These are phyloP conservation scores for Phialophora macrospora DNA, from an alignment of 2,329 filamentous ascomycete species.

Conservation along the genomic window DNA sequence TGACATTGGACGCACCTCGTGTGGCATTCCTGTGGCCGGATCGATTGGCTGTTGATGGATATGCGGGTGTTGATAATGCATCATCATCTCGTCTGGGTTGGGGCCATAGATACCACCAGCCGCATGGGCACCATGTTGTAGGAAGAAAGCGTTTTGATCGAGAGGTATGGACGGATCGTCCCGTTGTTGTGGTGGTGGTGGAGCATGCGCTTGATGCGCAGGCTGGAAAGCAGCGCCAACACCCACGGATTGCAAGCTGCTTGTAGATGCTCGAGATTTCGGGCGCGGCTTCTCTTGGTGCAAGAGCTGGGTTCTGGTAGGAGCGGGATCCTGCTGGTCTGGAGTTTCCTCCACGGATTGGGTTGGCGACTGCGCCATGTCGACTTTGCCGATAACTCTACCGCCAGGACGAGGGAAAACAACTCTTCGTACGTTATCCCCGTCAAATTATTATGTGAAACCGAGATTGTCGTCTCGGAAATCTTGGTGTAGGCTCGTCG, in stretches of 20 bases:
- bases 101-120: slow-evolving; percentile 29
- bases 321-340: slow-evolving; percentile 23
- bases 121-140: slow-evolving; percentile 32
- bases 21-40: slow-evolving; percentile 25
- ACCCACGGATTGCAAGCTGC: slow-evolving; percentile 53
- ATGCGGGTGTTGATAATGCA: slow-evolving; percentile 35
- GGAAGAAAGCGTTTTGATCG: slow-evolving; percentile 33
- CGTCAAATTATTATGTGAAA: slow-evolving; percentile 23
- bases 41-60: slow-evolving; percentile 31
- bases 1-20: slow-evolving; percentile 37
- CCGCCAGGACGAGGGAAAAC: slow-evolving; percentile 31
- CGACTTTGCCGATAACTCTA: slow-evolving; percentile 29
- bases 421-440: slow-evolving; percentile 14
- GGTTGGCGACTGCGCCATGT: slow-evolving; percentile 34
- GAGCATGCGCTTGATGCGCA: slow-evolving; percentile 38
- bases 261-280: slow-evolving; percentile 53
- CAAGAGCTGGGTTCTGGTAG: slow-evolving; percentile 29
- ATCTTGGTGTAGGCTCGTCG: background rate
- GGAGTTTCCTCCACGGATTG: slow-evolving; percentile 31
- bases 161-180: slow-evolving; percentile 33
- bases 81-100: slow-evolving; percentile 35
- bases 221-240: slow-evolving; percentile 38
- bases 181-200: background rate
- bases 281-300: slow-evolving; percentile 45
- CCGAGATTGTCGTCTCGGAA: slow-evolving; percentile 6